Conservation (phyloP, 331 rosid species). For the Arachis monticola region DNA sequence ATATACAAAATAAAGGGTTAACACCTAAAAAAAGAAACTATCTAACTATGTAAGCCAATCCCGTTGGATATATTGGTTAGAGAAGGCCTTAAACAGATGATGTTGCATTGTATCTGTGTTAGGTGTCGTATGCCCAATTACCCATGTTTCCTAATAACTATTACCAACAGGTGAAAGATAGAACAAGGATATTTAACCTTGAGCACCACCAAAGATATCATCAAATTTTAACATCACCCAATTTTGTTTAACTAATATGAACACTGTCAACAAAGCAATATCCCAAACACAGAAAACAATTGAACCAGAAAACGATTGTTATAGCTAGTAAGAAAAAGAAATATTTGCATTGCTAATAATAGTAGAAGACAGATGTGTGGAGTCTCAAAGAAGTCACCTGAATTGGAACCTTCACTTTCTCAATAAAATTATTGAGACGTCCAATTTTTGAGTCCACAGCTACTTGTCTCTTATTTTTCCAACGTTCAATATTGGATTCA, state of each 20-base stretch:
- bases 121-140: background rate
- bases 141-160: background rate
- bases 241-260: constrained; percentile 17
- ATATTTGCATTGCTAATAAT: constrained; percentile 5
- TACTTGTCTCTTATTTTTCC: constrained; percentile 84
- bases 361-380: constrained; percentile 16
- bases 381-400: constrained; percentile 60
- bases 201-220: background rate
- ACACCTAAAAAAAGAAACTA: too few species aligned
- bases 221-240: background rate
- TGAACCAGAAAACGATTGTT: constrained; percentile 9
- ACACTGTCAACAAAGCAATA: constrained; percentile 21
- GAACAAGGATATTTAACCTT: constrained; percentile 8
- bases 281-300: constrained; percentile 12
- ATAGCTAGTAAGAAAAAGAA: constrained; percentile 25
- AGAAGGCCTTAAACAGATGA: too few species aligned
- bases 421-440: constrained; percentile 73
- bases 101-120: too few species aligned
- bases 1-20: too few species aligned
- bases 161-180: background rate
- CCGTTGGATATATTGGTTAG: too few species aligned
- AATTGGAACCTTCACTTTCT: constrained; percentile 75
- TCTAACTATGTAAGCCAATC: too few species aligned
- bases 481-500: constrained; percentile 92
- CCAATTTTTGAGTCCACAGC: constrained; percentile 95